Evolutionary conservation across 192 early-diverging fungal genomes (phyloP).

Genomic region (Podila verticillata): DNA sequence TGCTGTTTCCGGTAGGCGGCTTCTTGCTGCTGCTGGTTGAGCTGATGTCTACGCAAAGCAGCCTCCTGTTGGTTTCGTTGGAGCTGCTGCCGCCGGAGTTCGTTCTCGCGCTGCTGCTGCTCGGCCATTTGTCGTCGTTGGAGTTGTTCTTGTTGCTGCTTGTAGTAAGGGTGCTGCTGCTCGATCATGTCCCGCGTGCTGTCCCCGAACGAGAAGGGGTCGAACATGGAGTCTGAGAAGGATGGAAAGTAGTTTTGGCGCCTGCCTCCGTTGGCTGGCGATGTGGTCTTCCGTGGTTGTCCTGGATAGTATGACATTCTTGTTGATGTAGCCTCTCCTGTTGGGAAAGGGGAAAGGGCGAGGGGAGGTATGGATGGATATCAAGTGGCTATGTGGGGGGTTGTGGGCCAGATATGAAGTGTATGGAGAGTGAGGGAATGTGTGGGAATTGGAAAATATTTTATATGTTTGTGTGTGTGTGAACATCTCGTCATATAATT

Average conservation of each 20-base stretch:
- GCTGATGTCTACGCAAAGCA: background rate
- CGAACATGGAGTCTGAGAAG: conserved; percentile 22
- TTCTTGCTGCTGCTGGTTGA: background rate
- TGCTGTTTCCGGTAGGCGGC: background rate
- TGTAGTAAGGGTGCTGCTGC: background rate
- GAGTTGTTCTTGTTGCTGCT: conserved; percentile 5
- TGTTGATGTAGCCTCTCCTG: too few relatives aligned
- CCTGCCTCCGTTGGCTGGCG: conserved; percentile 4
- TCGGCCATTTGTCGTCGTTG: background rate
- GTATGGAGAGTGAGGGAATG: background rate
- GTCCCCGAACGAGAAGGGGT: conserved; percentile 9
- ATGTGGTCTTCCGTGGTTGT: background rate
- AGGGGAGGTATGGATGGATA: background rate
- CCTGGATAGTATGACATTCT: conserved; percentile 2
- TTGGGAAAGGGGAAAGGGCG: background rate
- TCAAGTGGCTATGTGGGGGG: background rate
- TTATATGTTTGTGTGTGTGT: too few relatives aligned
- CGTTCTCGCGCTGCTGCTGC: background rate
- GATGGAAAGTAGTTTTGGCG: conserved; percentile 38
- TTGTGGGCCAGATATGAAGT: too few relatives aligned
- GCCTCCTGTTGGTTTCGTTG: background rate
- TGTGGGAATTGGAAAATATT: background rate
- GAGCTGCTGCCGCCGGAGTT: background rate
- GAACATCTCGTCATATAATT: too few relatives aligned
- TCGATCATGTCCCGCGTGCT: background rate